Evolutionary conservation across 495 filamentous ascomycete species (phyloP), one percentile per base, ranked within the genome.

Genomic region (Glutinoglossum americanum): DNA sequence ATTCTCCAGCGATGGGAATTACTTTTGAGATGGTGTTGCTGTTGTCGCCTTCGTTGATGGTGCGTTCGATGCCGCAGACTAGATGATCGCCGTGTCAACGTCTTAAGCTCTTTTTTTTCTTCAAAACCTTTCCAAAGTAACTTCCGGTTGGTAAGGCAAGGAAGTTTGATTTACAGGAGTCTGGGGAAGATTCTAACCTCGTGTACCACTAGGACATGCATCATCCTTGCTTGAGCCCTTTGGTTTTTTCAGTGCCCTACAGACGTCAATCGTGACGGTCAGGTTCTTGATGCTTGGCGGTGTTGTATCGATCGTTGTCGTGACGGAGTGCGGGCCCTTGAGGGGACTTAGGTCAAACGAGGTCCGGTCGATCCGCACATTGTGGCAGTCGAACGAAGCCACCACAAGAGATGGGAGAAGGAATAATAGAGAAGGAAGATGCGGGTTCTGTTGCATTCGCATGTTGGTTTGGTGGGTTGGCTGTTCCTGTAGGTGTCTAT

Each of bases 241-340:
- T 33, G 71, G 74, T 56, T 74, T 71, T 58, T 72, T 71, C 47
- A 98, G 69, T 19, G 74, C 72, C 37, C 70, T 69, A 68, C 92
- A 98, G 53, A 95, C 75, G 62, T 96, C 85, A 37, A 98, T 66
- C n/a, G 85, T 85, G 70, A 89, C 95, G 9, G 85, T 95, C 7
- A 80, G 87, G 64, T 94, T 94, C 7, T 64, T 68, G 28, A 68
- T 62, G 54, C 62, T 71, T 1, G 64, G 70, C 0, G 74, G 77
- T 28, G 49, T 15, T 41, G 65, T 64, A 1, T 69, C 67, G 26
- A 76, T 71, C 48, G 74, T 26, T 15, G 17, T 19, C 54, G 55
- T 27, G 27, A 93, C 72, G n/a, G 78, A 78, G 65, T 87, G 83
- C n/a, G 86, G 81, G 26, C 87, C 89, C 35, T 72, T 75, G 9